Conservation (phyloP, 441 rosid species). For the Adansonia gregorii region DNA sequence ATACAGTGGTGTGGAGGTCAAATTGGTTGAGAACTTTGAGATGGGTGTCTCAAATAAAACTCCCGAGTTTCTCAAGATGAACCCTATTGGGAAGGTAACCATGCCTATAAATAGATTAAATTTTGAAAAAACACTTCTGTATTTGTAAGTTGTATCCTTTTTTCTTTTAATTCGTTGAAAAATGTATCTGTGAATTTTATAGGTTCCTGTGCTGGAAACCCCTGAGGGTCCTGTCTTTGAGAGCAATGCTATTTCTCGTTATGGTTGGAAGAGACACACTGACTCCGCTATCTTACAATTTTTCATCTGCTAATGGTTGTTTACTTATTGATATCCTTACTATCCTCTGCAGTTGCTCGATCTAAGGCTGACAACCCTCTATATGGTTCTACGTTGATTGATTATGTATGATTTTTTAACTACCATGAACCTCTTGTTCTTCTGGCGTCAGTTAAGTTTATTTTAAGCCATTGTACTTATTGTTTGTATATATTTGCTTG, state of each 20-base stretch:
- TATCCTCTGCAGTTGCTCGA: conserved; percentile 50
- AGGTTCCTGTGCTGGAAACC: conserved; percentile 87
- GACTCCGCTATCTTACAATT: background rate
- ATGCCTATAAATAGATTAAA: background rate
- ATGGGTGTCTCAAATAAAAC: conserved; percentile 83
- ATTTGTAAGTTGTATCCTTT: background rate
- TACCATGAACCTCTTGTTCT: background rate
- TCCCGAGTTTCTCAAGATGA: conserved; percentile 83
- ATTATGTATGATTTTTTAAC: conserved; percentile 51
- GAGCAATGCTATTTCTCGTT: conserved; percentile 94
- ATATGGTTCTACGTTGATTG: conserved; percentile 61
- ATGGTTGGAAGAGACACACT: conserved; percentile 46
- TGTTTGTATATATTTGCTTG: background rate
- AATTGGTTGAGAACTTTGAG: conserved; percentile 58
- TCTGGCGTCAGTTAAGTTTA: background rate
- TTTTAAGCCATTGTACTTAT: background rate
- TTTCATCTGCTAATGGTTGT: background rate
- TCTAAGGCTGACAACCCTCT: conserved; percentile 61
- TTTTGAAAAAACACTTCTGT: background rate
- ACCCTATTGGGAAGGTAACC: conserved; percentile 85
- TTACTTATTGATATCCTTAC: conserved; percentile 19
- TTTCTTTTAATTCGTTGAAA: background rate
- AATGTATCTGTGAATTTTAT: conserved; percentile 12
- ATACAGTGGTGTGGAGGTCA: conserved; percentile 68
- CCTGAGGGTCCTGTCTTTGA: conserved; percentile 85